Conservation (phyloP, 225 moss, liverwort and hornwort genomes). For the Sphagnum contortum region DNA sequence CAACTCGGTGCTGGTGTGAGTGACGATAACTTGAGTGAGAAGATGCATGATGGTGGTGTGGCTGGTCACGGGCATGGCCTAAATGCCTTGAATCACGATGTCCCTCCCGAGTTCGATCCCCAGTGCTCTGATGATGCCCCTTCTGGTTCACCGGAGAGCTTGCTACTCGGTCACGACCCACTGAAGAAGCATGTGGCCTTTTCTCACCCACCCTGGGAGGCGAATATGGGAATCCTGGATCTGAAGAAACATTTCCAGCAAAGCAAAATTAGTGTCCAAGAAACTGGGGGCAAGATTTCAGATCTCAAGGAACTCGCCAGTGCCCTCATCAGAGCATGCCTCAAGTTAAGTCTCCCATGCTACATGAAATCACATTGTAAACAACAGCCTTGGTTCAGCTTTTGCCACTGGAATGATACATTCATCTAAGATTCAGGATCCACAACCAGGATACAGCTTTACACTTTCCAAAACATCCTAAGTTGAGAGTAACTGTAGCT, state of each 20-base stretch:
- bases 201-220: conserved; percentile 1
- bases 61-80: not conserved
- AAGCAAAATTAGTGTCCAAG: too few relatives aligned
- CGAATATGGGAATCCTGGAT: not conserved
- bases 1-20: conserved; percentile 2
- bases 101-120: conserved; percentile 1
- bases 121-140: conserved; percentile 2
- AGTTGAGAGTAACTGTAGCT: not conserved
- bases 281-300: not conserved
- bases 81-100: conserved; percentile 7
- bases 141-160: conserved; percentile 5
- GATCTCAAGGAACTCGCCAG: not conserved
- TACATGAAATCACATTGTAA: too few relatives aligned
- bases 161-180: not conserved
- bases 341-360: too few relatives aligned
- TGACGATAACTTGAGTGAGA: conserved; percentile 1
- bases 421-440: not conserved
- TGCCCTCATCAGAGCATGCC: too few relatives aligned
- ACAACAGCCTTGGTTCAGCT: too few relatives aligned
- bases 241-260: not conserved
- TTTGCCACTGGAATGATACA: not conserved
- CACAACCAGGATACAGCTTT: too few relatives aligned
- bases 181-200: conserved; percentile 5
- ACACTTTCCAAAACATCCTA: not conserved
- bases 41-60: conserved; percentile 3